phyloP scores from a whole-genome alignment of 176 grass and related monocot genomes.

The Oropetium thomaeum region DNA sequence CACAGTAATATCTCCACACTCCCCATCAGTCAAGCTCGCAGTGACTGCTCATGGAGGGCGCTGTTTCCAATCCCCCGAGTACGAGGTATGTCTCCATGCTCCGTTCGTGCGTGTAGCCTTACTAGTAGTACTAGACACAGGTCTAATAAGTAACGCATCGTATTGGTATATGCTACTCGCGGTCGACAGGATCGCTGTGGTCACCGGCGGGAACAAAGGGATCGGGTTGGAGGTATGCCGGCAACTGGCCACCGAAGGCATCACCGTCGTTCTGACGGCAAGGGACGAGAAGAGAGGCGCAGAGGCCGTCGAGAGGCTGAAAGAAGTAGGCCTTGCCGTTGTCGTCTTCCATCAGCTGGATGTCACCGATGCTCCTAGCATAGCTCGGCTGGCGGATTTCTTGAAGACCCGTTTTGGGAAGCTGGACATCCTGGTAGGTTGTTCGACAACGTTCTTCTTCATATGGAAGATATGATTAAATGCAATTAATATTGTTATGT shows the following conservation, averaged over 20 bases:
- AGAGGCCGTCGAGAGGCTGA: slow-evolving; percentile 6
- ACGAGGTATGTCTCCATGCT: background rate
- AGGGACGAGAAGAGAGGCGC: background rate
- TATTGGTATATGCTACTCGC: no score
- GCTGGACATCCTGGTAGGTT: background rate
- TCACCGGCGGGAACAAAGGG: background rate
- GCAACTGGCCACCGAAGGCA: background rate
- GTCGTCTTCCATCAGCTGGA: slow-evolving; percentile 56
- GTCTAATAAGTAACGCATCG: no score
- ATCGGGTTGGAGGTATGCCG: background rate
- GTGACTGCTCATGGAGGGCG: background rate
- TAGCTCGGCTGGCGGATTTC: slow-evolving; percentile 40
- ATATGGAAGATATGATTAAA: no score
- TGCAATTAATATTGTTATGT: background rate
- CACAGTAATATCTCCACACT: no score
- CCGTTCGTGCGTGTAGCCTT: background rate
- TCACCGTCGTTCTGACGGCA: background rate
- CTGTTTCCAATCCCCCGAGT: background rate
- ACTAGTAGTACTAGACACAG: no score
- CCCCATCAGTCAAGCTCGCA: background rate
- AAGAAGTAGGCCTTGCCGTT: background rate
- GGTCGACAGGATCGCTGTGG: background rate
- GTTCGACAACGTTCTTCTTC: no score
- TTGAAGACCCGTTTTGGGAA: background rate
- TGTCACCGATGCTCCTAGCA: slow-evolving; percentile 32